Evolutionary conservation across 768 basidiomycete genomes (phyloP).

Genomic region (Mycena alexandri): DNA sequence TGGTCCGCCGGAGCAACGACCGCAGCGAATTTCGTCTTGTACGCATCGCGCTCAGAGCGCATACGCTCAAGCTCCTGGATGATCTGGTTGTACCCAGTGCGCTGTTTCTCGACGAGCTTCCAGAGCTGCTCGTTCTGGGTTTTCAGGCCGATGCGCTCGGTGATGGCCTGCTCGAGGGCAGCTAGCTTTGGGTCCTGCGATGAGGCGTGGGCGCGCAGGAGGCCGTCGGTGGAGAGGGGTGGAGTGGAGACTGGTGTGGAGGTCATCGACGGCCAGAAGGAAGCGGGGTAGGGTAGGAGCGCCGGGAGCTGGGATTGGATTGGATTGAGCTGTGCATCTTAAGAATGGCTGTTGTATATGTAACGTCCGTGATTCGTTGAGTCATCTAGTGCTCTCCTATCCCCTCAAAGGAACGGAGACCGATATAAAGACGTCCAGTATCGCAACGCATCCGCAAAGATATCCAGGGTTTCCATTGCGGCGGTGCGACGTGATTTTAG

Average conservation of each 20-base stretch:
- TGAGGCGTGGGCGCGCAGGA: constrained; percentile 67
- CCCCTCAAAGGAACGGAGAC: too few relatives aligned
- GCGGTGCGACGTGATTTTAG: too few relatives aligned
- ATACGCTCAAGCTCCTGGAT: constrained; percentile 89
- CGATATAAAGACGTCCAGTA: too few relatives aligned
- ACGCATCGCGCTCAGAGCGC: constrained; percentile 82
- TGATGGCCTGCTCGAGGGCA: constrained; percentile 82
- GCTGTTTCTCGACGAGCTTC: constrained; percentile 95
- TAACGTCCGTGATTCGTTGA: too few relatives aligned
- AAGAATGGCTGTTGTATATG: too few relatives aligned
- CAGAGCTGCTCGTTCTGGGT: constrained; percentile 91
- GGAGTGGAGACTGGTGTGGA: constrained; percentile 3
- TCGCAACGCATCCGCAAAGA: too few relatives aligned
- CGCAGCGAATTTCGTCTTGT: constrained; percentile 60
- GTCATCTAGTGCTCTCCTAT: too few relatives aligned
- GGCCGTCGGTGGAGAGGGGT: constrained; percentile 49
- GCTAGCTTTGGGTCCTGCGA: constrained; percentile 65
- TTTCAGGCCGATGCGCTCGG: constrained; percentile 83
- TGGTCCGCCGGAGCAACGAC: constrained; percentile 27
- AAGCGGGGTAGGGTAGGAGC: too few relatives aligned
- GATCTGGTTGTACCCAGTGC: constrained; percentile 79
- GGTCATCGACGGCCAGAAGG: background rate
- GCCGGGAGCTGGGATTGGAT: background rate
- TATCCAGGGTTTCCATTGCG: too few relatives aligned
- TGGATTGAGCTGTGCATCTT: background rate